These are phyloP conservation scores for Fusarium incarnatum DNA, from an alignment of 2,329 filamentous ascomycete genomes.

Conservation along the genomic window DNA sequence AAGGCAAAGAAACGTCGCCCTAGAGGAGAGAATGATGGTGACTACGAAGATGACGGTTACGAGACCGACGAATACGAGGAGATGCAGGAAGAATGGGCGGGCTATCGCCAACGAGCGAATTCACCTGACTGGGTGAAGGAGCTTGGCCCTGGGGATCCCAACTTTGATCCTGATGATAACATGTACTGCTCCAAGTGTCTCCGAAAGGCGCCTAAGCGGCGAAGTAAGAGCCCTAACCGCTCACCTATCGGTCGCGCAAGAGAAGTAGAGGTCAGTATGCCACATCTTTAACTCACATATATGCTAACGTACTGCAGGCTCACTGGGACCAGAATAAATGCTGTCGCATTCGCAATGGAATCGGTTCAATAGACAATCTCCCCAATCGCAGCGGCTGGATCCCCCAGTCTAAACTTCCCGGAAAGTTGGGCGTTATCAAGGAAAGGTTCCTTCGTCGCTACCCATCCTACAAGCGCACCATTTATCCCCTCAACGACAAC, in stretches of 20 bases:
- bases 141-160: constrained; percentile 39
- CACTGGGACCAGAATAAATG: constrained; percentile 39
- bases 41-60: constrained; percentile 17
- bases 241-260: constrained; percentile 18
- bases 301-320: constrained; percentile 24
- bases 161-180: constrained; percentile 45
- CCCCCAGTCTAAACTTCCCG: constrained; percentile 26
- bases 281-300: neutral
- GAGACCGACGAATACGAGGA: constrained; percentile 15
- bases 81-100: neutral
- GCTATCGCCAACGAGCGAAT: constrained; percentile 15
- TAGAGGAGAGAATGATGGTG: neutral
- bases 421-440: constrained; percentile 36
- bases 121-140: constrained; percentile 46
- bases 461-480: constrained; percentile 45
- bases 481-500: constrained; percentile 44
- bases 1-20: neutral
- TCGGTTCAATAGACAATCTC: constrained; percentile 32
- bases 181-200: constrained; percentile 52
- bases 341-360: constrained; percentile 46
- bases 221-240: constrained; percentile 34
- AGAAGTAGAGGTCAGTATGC: constrained; percentile 41
- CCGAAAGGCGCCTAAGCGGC: constrained; percentile 45
- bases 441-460: constrained; percentile 41
- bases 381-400: constrained; percentile 53